Percentiles rank a stretch among this genome's conserved stretches.
These are phyloP conservation scores for Marasmius tenuissimus DNA, from an alignment of 1,284 basidiomycete species.

Conservation along the genomic window DNA sequence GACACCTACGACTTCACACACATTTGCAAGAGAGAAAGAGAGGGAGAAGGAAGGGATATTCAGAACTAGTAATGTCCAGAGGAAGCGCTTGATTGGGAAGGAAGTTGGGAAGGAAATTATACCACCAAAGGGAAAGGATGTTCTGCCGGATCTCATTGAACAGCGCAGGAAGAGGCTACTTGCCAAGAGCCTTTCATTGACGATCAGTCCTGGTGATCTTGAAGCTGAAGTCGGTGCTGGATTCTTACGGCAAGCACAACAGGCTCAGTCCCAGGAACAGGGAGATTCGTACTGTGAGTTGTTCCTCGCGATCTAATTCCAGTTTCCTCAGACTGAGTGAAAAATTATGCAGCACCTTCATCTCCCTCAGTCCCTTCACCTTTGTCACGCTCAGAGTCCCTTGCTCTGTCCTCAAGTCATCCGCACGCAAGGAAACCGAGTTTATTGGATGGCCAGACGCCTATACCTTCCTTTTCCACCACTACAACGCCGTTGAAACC, in stretches of 20 bases:
- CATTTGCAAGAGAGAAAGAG: slow-evolving; percentile 19
- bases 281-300: neutral
- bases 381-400: slow-evolving; percentile 49
- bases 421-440: slow-evolving; percentile 79
- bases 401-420: slow-evolving; percentile 59
- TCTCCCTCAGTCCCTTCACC: slow-evolving; percentile 42
- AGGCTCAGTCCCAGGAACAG: neutral
- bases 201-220: slow-evolving; percentile 46
- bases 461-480: slow-evolving; percentile 24
- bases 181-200: slow-evolving; percentile 59
- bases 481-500: slow-evolving; percentile 16
- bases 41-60: slow-evolving; percentile 18
- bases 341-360: slow-evolving; percentile 23
- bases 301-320: too few species aligned
- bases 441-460: slow-evolving; percentile 54
- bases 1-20: slow-evolving; percentile 30
- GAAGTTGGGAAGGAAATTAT: neutral
- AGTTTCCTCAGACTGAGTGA: neutral
- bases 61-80: slow-evolving; percentile 18
- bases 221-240: slow-evolving; percentile 19
- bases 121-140: slow-evolving; percentile 30
- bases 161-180: slow-evolving; percentile 45
- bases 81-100: slow-evolving; percentile 42
- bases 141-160: slow-evolving; percentile 44
- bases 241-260: slow-evolving; percentile 1